Percentiles rank a stretch among this genome's conserved stretches.
Evolutionary conservation across 176 grass and related monocot species (phyloP).

Genomic region (Puya raimondii): DNA sequence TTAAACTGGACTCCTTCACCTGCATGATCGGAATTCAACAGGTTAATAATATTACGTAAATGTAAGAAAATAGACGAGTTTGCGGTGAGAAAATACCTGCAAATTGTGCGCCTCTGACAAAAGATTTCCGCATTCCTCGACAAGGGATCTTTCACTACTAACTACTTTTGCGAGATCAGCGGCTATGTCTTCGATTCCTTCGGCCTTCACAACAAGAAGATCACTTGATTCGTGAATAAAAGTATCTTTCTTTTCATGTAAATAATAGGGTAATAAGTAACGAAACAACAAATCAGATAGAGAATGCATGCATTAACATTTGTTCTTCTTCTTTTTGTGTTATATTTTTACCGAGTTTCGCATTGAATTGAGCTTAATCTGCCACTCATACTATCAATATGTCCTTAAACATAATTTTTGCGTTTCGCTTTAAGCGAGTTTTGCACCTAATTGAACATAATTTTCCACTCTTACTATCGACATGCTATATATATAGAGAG

Average conservation of each 20-base stretch:
- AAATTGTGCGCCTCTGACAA: conserved; percentile 52
- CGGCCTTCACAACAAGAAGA: conserved; percentile 29
- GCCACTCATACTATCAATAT: too few relatives aligned
- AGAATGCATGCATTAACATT: too few relatives aligned
- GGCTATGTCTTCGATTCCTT: conserved; percentile 37
- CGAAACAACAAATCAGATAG: too few relatives aligned
- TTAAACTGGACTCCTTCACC: conserved; percentile 72
- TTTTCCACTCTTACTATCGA: too few relatives aligned
- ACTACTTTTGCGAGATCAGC: conserved; percentile 45
- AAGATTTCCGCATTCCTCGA: conserved; percentile 73
- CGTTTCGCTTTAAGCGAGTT: too few relatives aligned
- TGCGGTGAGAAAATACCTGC: conserved; percentile 40
- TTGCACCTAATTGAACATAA: too few relatives aligned
- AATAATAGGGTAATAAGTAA: background rate
- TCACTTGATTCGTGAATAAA: background rate
- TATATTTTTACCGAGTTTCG: too few relatives aligned
- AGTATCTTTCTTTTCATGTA: background rate
- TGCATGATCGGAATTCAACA: conserved; percentile 10
- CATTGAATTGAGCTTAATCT: too few relatives aligned
- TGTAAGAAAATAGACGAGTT: background rate
- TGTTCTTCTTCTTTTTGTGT: too few relatives aligned
- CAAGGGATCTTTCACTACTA: conserved; percentile 33
- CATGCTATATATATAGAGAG: too few relatives aligned
- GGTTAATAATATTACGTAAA: background rate
- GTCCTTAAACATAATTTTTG: too few relatives aligned